A percentile compares a stretch with the other conserved stretches of the same genome.
Evolutionary conservation across 345 rosid species (phyloP).

Genomic region (Carallia brachiata): DNA sequence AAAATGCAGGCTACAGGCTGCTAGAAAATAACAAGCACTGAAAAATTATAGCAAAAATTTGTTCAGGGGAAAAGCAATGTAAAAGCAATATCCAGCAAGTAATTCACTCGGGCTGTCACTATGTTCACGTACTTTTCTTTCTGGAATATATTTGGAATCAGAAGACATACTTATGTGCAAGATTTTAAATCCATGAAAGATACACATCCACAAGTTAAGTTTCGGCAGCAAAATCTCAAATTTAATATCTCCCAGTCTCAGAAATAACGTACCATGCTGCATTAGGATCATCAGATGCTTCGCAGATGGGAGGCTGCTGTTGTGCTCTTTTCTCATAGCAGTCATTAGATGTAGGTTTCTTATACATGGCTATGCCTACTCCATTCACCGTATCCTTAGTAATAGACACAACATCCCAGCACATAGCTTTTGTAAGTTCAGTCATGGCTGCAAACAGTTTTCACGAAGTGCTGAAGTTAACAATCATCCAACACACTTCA

Average conservation of each 20-base stretch:
- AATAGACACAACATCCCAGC: conserved; percentile 84
- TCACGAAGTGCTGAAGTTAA: conserved; percentile 23
- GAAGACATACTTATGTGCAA: background rate
- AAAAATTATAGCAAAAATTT: background rate
- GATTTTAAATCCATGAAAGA: background rate
- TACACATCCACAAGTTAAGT: background rate
- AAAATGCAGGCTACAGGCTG: background rate
- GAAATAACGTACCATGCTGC: conserved; percentile 71
- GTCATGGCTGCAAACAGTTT: conserved; percentile 68
- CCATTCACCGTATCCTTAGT: conserved; percentile 64
- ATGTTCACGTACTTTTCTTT: background rate
- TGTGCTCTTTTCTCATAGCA: conserved; percentile 73
- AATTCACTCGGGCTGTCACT: background rate
- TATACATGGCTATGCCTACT: conserved; percentile 77
- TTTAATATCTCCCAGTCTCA: background rate
- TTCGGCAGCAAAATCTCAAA: background rate
- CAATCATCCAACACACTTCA: conserved; percentile 15
- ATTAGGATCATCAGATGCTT: conserved; percentile 79
- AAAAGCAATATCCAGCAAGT: background rate
- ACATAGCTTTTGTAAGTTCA: conserved; percentile 68
- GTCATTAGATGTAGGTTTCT: conserved; percentile 76
- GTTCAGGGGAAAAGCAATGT: background rate
- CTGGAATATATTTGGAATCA: background rate
- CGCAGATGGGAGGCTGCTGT: conserved; percentile 72
- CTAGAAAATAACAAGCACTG: background rate